Conservation (phyloP, 164 flowering plant genomes). For the Liriodendron chinense region DNA sequence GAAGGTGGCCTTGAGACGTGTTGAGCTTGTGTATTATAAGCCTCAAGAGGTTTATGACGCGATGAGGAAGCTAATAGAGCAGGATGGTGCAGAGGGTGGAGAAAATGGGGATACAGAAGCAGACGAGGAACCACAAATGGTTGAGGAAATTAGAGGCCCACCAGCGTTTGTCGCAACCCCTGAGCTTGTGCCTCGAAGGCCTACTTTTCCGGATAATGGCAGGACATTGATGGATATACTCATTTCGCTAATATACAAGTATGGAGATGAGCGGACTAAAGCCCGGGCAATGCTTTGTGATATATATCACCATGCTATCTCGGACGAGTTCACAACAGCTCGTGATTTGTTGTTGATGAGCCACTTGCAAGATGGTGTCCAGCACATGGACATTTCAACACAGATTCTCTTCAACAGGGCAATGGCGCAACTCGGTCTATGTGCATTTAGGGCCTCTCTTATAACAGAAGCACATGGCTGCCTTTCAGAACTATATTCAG, state of each 20-base stretch:
- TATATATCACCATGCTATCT: slow-evolving; percentile 90
- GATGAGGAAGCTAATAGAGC: slow-evolving; percentile 80
- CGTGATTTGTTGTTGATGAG: slow-evolving; percentile 93
- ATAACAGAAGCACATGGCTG: slow-evolving; percentile 75
- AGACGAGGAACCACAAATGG: slow-evolving; percentile 44
- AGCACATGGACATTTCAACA: slow-evolving; percentile 83
- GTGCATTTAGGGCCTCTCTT: slow-evolving; percentile 77
- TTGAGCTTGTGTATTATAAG: slow-evolving; percentile 84
- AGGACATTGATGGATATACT: slow-evolving; percentile 73
- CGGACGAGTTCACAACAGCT: slow-evolving; percentile 68
- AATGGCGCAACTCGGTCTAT: slow-evolving; percentile 94
- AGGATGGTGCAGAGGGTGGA: slow-evolving; percentile 31
- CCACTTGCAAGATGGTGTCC: slow-evolving; percentile 85
- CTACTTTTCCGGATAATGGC: slow-evolving; percentile 76
- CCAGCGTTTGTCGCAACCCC: slow-evolving; percentile 70
- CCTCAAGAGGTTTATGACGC: slow-evolving; percentile 97
- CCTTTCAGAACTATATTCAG: slow-evolving; percentile 87
- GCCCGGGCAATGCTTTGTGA: slow-evolving; percentile 98
- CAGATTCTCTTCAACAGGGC: slow-evolving; percentile 91
- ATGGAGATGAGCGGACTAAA: slow-evolving; percentile 94
- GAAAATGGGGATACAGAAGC: slow-evolving; percentile 38
- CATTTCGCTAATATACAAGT: slow-evolving; percentile 78
- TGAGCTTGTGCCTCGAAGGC: slow-evolving; percentile 76
- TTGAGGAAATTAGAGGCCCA: slow-evolving; percentile 57
- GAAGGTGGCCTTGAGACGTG: slow-evolving; percentile 76